Conservation (phyloP, 2,329 filamentous ascomycete genomes). For the Setomelanomma holmii region DNA sequence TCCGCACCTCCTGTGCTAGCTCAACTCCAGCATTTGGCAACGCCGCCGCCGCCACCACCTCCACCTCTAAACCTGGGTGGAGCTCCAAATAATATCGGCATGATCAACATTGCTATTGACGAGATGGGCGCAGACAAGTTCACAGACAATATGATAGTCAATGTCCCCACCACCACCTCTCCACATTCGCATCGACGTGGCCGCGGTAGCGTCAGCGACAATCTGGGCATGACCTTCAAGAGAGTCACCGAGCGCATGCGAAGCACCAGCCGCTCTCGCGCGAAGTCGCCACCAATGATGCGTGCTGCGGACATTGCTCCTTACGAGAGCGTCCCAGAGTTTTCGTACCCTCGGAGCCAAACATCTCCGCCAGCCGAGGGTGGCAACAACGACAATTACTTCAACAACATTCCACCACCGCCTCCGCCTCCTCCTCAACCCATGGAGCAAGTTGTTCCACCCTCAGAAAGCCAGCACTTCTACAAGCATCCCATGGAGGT, state of each 20-base stretch:
- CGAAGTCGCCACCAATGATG: slow-evolving; percentile 54
- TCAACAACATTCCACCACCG: slow-evolving; percentile 42
- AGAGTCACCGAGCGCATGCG: slow-evolving; percentile 65
- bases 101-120: slow-evolving; percentile 57
- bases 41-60: slow-evolving; percentile 56
- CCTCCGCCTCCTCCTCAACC: slow-evolving; percentile 45
- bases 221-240: slow-evolving; percentile 58
- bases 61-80: slow-evolving; percentile 27
- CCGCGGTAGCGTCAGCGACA: slow-evolving; percentile 64
- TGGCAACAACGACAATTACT: slow-evolving; percentile 33
- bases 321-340: slow-evolving; percentile 54
- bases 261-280: slow-evolving; percentile 61
- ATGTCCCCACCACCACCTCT: slow-evolving; percentile 41
- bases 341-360: slow-evolving; percentile 32
- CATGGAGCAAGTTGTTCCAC: slow-evolving; percentile 53
- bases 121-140: slow-evolving; percentile 41
- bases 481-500: slow-evolving; percentile 56
- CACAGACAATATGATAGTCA: slow-evolving; percentile 28
- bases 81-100: slow-evolving; percentile 37
- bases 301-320: slow-evolving; percentile 42
- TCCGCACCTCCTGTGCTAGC: slow-evolving; percentile 61
- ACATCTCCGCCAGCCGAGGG: slow-evolving; percentile 39
- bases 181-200: slow-evolving; percentile 59
- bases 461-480: slow-evolving; percentile 35
- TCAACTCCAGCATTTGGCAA: slow-evolving; percentile 67